Evolutionary conservation across 768 basidiomycete genomes (phyloP).

Genomic region (Suillus discolor): DNA sequence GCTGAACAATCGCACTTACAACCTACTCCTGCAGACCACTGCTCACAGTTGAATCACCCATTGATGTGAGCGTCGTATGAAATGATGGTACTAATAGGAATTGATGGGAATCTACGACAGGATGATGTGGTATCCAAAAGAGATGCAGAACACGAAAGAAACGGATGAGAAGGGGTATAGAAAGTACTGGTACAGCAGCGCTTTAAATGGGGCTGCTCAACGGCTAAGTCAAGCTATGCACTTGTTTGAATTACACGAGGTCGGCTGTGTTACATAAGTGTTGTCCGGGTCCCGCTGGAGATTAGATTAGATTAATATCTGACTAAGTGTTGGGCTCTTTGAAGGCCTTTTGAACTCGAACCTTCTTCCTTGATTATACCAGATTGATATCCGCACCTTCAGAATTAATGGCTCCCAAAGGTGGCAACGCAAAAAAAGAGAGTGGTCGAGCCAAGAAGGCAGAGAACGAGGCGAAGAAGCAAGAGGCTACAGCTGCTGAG

Average conservation of each 20-base stretch:
- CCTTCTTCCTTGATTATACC: constrained; percentile 3
- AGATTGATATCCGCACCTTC: background rate
- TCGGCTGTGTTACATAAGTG: constrained; percentile 22
- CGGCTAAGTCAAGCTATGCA: background rate
- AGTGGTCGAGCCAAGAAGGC: constrained; percentile 88
- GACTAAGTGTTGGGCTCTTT: constrained; percentile 11
- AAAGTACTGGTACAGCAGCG: background rate
- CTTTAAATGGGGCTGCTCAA: constrained; percentile 3
- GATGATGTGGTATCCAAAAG: background rate
- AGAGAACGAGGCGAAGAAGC: constrained; percentile 86
- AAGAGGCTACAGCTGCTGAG: constrained; percentile 57
- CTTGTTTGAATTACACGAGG: constrained; percentile 6
- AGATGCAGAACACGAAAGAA: background rate
- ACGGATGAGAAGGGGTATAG: background rate
- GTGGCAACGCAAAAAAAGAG: constrained; percentile 91
- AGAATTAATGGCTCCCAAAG: constrained; percentile 84
- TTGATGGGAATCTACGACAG: background rate
- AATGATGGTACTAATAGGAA: constrained; percentile 4
- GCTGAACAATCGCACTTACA: constrained; percentile 27
- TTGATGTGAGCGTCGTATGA: constrained; percentile 14
- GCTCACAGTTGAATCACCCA: constrained; percentile 31
- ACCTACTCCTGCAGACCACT: constrained; percentile 39
- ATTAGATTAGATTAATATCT: constrained; percentile 20
- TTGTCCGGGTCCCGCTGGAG: constrained; percentile 13
- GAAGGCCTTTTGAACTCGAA: background rate